Evolutionary conservation across 441 rosid genomes (phyloP).

Genomic region (Euphorbia schlechtendalii): DNA sequence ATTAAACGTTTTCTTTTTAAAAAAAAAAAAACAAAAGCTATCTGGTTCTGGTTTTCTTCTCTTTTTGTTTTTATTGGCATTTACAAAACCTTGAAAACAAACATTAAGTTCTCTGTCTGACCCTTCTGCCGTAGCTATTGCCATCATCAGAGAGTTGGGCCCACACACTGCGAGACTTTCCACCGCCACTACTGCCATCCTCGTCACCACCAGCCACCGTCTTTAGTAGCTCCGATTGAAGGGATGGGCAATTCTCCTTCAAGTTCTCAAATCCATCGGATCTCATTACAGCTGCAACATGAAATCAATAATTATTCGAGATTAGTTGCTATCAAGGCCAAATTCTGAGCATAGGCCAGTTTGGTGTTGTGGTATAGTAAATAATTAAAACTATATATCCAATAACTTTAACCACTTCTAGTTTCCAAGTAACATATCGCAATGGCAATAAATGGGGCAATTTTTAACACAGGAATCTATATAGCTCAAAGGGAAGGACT

Average conservation of each 20-base stretch:
- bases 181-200: constrained; percentile 51
- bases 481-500: too few species aligned
- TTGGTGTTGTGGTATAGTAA: too few species aligned
- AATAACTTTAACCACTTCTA: too few species aligned
- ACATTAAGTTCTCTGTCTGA: constrained; percentile 53
- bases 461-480: too few species aligned
- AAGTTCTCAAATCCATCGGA: constrained; percentile 52
- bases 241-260: constrained; percentile 36
- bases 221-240: constrained; percentile 55
- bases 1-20: too few species aligned
- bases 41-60: background rate
- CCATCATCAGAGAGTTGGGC: constrained; percentile 80
- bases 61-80: too few species aligned
- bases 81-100: background rate
- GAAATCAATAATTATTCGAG: background rate
- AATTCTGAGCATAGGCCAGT: too few species aligned
- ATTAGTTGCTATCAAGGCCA: too few species aligned
- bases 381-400: too few species aligned
- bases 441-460: too few species aligned
- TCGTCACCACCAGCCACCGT: constrained; percentile 66
- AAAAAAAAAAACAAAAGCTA: constrained; percentile 12
- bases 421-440: too few species aligned
- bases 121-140: constrained; percentile 56
- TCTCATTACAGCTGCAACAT: constrained; percentile 54
- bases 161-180: constrained; percentile 79